phyloP scores from a whole-genome alignment of 164 flowering plant genomes.

The Sextonia rubra region DNA sequence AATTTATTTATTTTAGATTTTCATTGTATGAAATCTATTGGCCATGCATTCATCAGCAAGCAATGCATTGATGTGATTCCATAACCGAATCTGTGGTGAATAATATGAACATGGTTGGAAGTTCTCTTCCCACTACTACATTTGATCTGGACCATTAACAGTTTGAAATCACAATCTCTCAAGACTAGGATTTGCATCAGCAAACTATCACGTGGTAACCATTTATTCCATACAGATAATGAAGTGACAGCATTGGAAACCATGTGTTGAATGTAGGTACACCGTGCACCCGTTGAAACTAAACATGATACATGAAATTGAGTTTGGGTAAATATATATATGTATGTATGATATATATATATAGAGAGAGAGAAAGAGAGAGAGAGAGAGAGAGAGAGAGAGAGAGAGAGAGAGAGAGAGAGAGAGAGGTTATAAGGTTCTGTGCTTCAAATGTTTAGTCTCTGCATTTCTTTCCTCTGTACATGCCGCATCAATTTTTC shows the following conservation, averaged over 20 bases:
- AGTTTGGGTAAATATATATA: background rate
- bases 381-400: background rate
- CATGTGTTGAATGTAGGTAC: no score
- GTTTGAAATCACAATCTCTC: no score
- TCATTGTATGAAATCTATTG: background rate
- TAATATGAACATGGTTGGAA: background rate
- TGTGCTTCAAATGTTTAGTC: background rate
- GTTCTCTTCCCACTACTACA: background rate
- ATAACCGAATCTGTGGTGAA: background rate
- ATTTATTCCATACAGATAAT: no score
- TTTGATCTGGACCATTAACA: no score
- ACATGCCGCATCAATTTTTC: background rate
- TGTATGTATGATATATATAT: no score
- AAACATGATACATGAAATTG: background rate
- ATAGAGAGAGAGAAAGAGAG: background rate
- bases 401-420: background rate
- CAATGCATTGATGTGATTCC: background rate
- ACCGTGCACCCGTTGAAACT: no score
- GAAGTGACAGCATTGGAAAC: no score
- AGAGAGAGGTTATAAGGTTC: background rate
- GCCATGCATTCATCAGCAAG: background rate
- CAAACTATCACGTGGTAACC: no score
- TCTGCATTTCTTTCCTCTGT: background rate
- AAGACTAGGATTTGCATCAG: no score
- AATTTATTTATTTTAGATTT: background rate